Evolutionary conservation across 345 rosid species (phyloP).

Genomic region (Luvunga scandens): DNA sequence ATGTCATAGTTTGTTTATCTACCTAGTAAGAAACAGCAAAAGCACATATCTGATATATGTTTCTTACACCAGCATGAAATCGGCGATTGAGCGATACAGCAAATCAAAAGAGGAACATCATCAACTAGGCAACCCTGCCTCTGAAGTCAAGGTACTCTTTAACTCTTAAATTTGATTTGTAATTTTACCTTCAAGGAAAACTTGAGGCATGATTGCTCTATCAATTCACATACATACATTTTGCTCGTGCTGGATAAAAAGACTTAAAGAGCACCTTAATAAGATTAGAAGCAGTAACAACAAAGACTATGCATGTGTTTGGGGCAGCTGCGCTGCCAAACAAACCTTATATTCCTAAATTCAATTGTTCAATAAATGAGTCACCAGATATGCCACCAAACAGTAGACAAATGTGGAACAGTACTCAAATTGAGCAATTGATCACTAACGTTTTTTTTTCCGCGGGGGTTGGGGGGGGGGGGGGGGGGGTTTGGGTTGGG

Average conservation of each 20-base stretch:
- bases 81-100: conserved; percentile 42
- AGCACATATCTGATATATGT: conserved; percentile 16
- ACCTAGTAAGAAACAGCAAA: neutral
- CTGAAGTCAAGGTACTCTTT: conserved; percentile 50
- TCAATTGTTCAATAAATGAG: too few species aligned
- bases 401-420: neutral
- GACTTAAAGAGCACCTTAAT: neutral
- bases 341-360: neutral
- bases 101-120: conserved; percentile 48
- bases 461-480: too few species aligned
- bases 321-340: too few species aligned
- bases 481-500: too few species aligned
- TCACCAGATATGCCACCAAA: neutral
- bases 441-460: too few species aligned
- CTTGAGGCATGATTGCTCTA: neutral
- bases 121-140: conserved; percentile 32
- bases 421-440: too few species aligned
- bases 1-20: neutral
- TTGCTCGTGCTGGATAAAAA: neutral
- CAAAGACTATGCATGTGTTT: too few species aligned
- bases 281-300: neutral
- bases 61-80: conserved; percentile 48
- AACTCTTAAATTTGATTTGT: neutral
- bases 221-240: too few species aligned
- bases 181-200: conserved; percentile 6